phyloP scores from a whole-genome alignment of 306 rosid genomes.

The Quercus parvula region DNA sequence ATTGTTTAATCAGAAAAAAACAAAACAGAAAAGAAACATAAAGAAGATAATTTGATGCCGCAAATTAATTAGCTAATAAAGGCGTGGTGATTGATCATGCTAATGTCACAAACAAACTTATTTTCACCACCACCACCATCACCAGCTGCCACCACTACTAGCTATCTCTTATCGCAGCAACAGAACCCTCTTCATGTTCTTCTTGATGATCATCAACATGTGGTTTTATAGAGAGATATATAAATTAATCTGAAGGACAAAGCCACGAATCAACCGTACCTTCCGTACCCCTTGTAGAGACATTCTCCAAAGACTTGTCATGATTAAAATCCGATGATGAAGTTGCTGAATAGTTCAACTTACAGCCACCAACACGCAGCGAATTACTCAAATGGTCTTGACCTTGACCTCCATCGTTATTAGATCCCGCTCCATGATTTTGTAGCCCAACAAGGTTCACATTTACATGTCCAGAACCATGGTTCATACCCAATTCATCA shows the following conservation, averaged over 20 bases:
- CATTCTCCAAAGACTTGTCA: slow-evolving; percentile 42
- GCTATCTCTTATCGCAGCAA: not conserved
- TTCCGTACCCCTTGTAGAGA: slow-evolving; percentile 36
- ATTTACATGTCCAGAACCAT: slow-evolving; percentile 18
- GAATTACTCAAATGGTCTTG: slow-evolving; percentile 11
- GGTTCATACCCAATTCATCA: slow-evolving; percentile 34
- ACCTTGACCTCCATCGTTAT: not conserved
- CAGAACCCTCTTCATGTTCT: not conserved
- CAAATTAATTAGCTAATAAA: slow-evolving; percentile 14
- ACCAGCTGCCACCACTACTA: slow-evolving; percentile 20
- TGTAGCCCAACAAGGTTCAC: slow-evolving; percentile 14
- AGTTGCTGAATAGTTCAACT: slow-evolving; percentile 35
- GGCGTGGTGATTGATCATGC: slow-evolving; percentile 10
- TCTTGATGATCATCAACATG: slow-evolving; percentile 14
- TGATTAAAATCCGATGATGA: slow-evolving; percentile 38
- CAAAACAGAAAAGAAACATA: not conserved
- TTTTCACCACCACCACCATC: slow-evolving; percentile 28
- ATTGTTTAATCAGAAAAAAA: slow-evolving; percentile 11
- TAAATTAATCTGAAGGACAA: slow-evolving; percentile 58
- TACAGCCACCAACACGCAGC: slow-evolving; percentile 30
- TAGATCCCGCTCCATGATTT: not conserved
- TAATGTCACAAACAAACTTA: not conserved
- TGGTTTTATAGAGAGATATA: slow-evolving; percentile 26
- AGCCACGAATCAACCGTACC: slow-evolving; percentile 70
- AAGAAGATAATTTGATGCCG: slow-evolving; percentile 16